Percentiles rank a stretch among this genome's conserved stretches.
Conservation (phyloP, 2,329 filamentous ascomycete genomes). For the Alternaria sp. region DNA sequence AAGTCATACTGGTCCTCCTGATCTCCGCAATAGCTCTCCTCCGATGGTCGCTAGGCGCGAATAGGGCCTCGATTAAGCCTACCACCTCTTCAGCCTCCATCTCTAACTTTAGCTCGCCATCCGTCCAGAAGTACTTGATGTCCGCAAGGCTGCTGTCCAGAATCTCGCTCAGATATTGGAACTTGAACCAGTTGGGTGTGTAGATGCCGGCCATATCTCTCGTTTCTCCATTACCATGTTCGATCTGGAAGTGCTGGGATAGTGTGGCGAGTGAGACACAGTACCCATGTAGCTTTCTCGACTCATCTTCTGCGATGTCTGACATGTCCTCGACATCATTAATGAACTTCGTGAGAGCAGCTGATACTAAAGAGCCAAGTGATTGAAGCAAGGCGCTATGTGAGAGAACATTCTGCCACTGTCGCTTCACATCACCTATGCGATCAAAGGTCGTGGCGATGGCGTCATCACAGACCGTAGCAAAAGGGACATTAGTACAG, state of each 20-base stretch:
- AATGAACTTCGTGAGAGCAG: slow-evolving; percentile 67
- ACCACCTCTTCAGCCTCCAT: slow-evolving; percentile 69
- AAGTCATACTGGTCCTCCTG: slow-evolving; percentile 39
- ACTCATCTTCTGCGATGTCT: slow-evolving; percentile 71
- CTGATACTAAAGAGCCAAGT: slow-evolving; percentile 66
- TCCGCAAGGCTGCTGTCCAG: slow-evolving; percentile 69
- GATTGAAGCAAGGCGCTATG: slow-evolving; percentile 69
- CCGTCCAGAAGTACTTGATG: slow-evolving; percentile 71
- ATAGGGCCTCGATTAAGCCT: slow-evolving; percentile 69
- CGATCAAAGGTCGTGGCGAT: slow-evolving; percentile 66
- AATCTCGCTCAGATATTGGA: slow-evolving; percentile 70
- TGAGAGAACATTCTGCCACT: slow-evolving; percentile 67
- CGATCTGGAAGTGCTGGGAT: slow-evolving; percentile 64
- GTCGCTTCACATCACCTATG: slow-evolving; percentile 63
- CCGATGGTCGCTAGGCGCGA: slow-evolving; percentile 68
- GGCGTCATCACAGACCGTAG: slow-evolving; percentile 67
- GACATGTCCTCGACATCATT: slow-evolving; percentile 69
- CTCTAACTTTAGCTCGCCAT: slow-evolving; percentile 69
- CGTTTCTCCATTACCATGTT: slow-evolving; percentile 51
- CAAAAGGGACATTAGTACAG: slow-evolving; percentile 67
- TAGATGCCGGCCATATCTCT: slow-evolving; percentile 68
- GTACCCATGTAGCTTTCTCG: slow-evolving; percentile 65
- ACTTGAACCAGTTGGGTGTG: slow-evolving; percentile 69
- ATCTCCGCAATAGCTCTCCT: slow-evolving; percentile 67
- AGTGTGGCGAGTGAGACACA: slow-evolving; percentile 65